These are phyloP conservation scores for Parsonsia alboflavescens DNA, from an alignment of 257 asterid genomes.

Conservation along the genomic window DNA sequence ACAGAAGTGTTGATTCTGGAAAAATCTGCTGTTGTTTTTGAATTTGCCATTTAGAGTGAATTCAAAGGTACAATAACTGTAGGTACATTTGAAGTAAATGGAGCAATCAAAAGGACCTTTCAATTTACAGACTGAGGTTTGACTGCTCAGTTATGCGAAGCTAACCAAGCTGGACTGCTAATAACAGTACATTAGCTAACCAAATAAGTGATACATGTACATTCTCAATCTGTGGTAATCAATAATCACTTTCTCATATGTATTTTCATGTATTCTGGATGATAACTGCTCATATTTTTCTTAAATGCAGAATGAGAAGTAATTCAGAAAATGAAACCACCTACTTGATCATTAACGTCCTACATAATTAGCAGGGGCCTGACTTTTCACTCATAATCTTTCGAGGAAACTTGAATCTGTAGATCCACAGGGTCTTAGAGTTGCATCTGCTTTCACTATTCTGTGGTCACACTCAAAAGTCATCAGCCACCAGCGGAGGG, in stretches of 20 bases:
- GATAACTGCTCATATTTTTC: neutral
- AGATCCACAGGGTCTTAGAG: neutral
- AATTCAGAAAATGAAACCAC: neutral
- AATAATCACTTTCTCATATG: neutral
- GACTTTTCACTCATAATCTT: neutral
- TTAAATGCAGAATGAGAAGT: neutral
- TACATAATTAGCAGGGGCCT: neutral
- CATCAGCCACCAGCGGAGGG: conserved; percentile 70
- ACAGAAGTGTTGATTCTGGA: neutral
- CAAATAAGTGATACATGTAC: neutral
- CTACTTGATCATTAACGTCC: neutral
- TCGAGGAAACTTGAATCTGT: neutral
- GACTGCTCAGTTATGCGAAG: neutral
- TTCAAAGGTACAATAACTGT: neutral
- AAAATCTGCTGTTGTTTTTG: neutral
- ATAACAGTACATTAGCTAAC: neutral
- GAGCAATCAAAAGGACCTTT: neutral
- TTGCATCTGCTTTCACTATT: neutral
- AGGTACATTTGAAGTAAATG: neutral
- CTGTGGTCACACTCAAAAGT: conserved; percentile 6
- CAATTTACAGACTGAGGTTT: neutral
- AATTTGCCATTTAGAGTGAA: neutral
- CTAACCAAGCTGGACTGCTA: neutral
- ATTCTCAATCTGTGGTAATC: neutral
- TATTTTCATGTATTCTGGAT: neutral